These are phyloP conservation scores for Breviolum minutum DNA, from an alignment of 73 alveolate species.

Conservation along the genomic window DNA sequence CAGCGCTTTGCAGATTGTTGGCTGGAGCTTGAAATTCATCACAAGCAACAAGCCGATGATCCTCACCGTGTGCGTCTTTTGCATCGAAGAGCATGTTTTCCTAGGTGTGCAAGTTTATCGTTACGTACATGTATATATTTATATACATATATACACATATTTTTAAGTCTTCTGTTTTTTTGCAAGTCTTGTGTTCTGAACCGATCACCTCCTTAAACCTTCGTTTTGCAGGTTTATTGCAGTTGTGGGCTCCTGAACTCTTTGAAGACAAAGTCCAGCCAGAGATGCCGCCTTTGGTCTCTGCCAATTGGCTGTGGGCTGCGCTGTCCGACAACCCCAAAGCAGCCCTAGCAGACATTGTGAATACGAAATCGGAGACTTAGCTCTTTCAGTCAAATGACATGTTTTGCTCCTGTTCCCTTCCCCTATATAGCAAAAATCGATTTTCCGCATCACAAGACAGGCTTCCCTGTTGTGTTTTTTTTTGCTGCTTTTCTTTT, in stretches of 20 bases:
- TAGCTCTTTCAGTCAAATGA: neutral
- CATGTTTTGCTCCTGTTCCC: neutral
- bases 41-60: constrained; percentile 14
- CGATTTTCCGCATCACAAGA: neutral
- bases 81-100: neutral
- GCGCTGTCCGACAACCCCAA: constrained; percentile 21
- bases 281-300: constrained; percentile 23
- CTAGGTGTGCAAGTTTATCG: neutral
- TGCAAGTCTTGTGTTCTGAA: neutral
- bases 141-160: neutral
- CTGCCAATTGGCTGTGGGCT: constrained; percentile 56
- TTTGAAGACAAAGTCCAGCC: constrained; percentile 7
- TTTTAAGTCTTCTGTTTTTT: neutral
- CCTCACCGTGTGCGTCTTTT: constrained; percentile 52
- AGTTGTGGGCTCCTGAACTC: constrained; percentile 67
- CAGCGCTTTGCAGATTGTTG: constrained; percentile 27
- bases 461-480: no score
- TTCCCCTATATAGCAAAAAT: neutral
- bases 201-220: neutral
- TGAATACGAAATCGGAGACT: constrained; percentile 7
- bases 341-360: constrained; percentile 24
- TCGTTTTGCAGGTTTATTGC: neutral
- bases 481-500: neutral
- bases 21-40: constrained; percentile 11
- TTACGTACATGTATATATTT: neutral